Evolutionary conservation across 306 rosid species (phyloP), one percentile per base, ranked within the genome.

Genomic region (Prunus dulcis): DNA sequence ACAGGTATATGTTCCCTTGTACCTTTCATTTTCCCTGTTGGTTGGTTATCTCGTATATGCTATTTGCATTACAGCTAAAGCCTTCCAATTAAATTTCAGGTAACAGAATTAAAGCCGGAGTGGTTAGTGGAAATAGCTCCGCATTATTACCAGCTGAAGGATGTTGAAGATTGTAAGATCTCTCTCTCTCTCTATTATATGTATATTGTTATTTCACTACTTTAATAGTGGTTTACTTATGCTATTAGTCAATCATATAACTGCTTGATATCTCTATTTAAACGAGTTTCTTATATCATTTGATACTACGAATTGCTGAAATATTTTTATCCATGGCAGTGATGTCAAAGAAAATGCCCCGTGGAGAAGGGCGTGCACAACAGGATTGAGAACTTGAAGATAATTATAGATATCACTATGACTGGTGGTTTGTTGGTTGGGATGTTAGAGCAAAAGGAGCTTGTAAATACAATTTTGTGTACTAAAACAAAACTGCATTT

Each of bases 101-200:
- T 89, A 74, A 92, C 93, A 0, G 97, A 92, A 78, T 67, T 95
- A 70, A 95, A 90, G 83, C 96, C 97, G 4, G 97, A 95, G 27
- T 95, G 97, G 99, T 76, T 89, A 86, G 91, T 90, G 78, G 97
- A 95, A 88, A 90, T 95, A 70, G 99, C 97, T 67, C 99, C 97
- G 6, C 99, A 92, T 70, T 95, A 88, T 85, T 95, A 95, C 88
- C 96, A 95, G 85, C 90, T 84, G 4, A 92, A 95, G 80, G 97
- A 95, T 77, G 97, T 90, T 69, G 99, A 95, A 90, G 99, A 95
- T 63, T 14, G 97, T 90, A 91, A 46, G 89, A 50, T 78, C 72
- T 83, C 78, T 69, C 73, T 69, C 71, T 67, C 56, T 25, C 6
- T 25, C 12, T 5, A 6, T 34, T 34, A 34, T 34, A 34, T 34